Evolutionary conservation across 768 basidiomycete species (phyloP), one percentile per base, ranked within the genome.

Genomic region (Russula abietina): DNA sequence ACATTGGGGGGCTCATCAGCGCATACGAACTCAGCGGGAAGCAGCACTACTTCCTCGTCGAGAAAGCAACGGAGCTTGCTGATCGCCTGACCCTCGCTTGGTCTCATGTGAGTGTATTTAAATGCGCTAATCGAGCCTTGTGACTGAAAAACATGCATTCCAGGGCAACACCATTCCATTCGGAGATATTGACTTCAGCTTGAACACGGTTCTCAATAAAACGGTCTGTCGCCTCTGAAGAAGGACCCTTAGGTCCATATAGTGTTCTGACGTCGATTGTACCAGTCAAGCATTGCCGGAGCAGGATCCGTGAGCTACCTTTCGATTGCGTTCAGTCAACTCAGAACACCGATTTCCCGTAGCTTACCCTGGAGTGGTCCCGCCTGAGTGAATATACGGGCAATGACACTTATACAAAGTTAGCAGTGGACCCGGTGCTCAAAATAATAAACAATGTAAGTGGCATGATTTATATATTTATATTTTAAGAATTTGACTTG

Each of bases 21-120:
- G 81, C 88, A 5, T 90, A 83, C 65, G 87, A 90, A 65, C 81
- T 90, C 57, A 87, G 83, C 61, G 80, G 80, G 8, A 61, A 78
- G 58, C 65, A 82, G 53, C 76, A 80, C 63, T 77, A 78, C 0
- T 70, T 74, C 2, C 76, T 91, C 4, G 71, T 91, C 4, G 68
- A 80, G 41, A 86, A 89, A 68, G 86, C 88, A 0, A 77, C 82
- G 71, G 70, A 86, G 67, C 75, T 88, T 24, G 83, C 81, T 1
- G 81, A 87, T 71, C 85, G 86, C 68, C 68, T 91, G 73, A 76
- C 80, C 0, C 80, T 79, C 67, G 86, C 81, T 4, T 91, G 84
- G 80, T 75, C 79, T 43, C 79, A 77, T 36, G 86, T 86, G 65
- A 55, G 81, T 71, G 16, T 26, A 28, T 45, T 56, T 16, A 14